Evolutionary conservation across 768 basidiomycete genomes (phyloP).

Genomic region (Pisolithus microcarpus): DNA sequence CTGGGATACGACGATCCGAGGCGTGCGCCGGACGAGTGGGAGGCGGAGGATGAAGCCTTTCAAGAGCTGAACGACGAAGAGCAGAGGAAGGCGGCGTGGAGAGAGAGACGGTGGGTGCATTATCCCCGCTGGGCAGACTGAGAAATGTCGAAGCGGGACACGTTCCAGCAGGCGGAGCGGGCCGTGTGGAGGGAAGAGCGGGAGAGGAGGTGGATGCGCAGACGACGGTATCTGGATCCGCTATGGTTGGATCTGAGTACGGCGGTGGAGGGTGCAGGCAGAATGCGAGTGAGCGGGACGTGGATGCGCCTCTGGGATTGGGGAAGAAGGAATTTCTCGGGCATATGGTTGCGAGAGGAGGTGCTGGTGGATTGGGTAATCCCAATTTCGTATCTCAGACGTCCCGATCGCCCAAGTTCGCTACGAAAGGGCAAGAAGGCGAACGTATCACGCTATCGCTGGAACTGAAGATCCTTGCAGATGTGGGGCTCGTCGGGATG

Average conservation of each 20-base stretch:
- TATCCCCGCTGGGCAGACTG: slow-evolving; percentile 62
- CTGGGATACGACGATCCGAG: slow-evolving; percentile 60
- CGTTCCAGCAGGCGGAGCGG: slow-evolving; percentile 67
- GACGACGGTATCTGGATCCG: slow-evolving; percentile 36
- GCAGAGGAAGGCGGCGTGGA: slow-evolving; percentile 51
- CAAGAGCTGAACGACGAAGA: slow-evolving; percentile 36
- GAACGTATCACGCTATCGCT: slow-evolving; percentile 76
- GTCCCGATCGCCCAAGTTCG: slow-evolving; percentile 81
- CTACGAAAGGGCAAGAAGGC: slow-evolving; percentile 64
- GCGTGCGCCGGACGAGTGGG: slow-evolving; percentile 62
- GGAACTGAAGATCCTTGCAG: slow-evolving; percentile 90
- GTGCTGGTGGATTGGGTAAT: slow-evolving; percentile 79
- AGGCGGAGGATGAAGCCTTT: slow-evolving; percentile 58
- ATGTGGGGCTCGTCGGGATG: slow-evolving; percentile 93
- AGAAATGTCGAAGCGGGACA: slow-evolving; percentile 54
- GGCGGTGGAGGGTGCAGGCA: slow-evolving; percentile 33
- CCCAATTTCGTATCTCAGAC: slow-evolving; percentile 68
- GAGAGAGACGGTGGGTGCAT: slow-evolving; percentile 69
- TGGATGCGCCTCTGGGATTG: slow-evolving; percentile 52
- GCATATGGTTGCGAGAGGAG: slow-evolving; percentile 68
- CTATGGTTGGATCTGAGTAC: slow-evolving; percentile 60
- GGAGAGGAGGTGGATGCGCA: slow-evolving; percentile 42
- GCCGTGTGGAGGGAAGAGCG: slow-evolving; percentile 55
- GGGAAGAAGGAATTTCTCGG: slow-evolving; percentile 48
- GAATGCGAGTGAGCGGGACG: slow-evolving; percentile 35